Evolutionary conservation across 2,329 filamentous ascomycete species (phyloP).

Genomic region (Penicillium olsonii): DNA sequence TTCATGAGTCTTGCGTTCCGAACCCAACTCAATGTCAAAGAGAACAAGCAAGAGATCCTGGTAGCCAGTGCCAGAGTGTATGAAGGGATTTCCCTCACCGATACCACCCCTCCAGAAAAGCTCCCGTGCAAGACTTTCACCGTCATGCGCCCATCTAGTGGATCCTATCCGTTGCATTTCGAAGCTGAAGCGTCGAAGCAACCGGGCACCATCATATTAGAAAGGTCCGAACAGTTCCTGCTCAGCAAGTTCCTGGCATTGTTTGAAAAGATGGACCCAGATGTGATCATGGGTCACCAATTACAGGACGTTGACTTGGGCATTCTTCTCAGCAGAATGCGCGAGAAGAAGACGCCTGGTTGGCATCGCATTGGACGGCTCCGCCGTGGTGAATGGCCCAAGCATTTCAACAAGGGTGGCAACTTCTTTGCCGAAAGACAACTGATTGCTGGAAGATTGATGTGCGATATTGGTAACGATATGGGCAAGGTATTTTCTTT

Average conservation of each 20-base stretch:
- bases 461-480: constrained; percentile 94
- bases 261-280: constrained; percentile 83
- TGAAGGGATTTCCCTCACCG: constrained; percentile 81
- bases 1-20: constrained; percentile 93
- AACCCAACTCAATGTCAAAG: constrained; percentile 83
- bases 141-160: constrained; percentile 76
- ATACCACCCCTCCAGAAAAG: constrained; percentile 85
- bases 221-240: constrained; percentile 81
- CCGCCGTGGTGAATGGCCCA: constrained; percentile 81
- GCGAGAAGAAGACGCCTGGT: constrained; percentile 86
- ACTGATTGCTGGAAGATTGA: constrained; percentile 80
- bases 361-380: constrained; percentile 93
- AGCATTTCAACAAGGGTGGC: constrained; percentile 79
- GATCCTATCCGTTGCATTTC: constrained; percentile 81
- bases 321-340: constrained; percentile 79
- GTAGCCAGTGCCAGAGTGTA: constrained; percentile 91
- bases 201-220: constrained; percentile 74
- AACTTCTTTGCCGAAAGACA: constrained; percentile 93
- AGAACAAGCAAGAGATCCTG: constrained; percentile 95
- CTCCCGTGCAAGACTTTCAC: constrained; percentile 90
- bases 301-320: constrained; percentile 98
- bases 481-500: constrained; percentile 69
- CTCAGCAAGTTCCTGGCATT: constrained; percentile 87
- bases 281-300: constrained; percentile 90
- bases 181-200: constrained; percentile 74